These are phyloP conservation scores for Aureobasidium lini DNA, from an alignment of 2,329 filamentous ascomycete genomes.

Conservation along the genomic window DNA sequence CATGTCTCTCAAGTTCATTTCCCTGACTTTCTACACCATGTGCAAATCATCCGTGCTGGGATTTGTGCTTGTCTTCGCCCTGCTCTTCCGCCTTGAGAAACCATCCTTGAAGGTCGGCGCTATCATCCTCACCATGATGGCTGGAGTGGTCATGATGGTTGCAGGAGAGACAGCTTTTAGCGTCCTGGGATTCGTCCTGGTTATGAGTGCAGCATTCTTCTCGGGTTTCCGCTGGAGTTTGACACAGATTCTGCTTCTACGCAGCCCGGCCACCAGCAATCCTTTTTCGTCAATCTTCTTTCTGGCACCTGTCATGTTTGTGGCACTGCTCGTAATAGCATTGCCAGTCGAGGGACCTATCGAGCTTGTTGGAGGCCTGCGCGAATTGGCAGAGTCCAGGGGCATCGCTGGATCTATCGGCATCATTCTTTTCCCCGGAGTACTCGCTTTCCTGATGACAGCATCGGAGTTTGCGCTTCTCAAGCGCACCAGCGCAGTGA, in stretches of 20 bases:
- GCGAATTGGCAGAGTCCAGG: constrained; percentile 56
- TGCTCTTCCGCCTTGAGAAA: constrained; percentile 82
- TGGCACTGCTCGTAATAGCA: constrained; percentile 70
- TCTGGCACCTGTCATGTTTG: constrained; percentile 94
- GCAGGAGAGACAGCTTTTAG: constrained; percentile 89
- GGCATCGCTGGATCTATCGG: constrained; percentile 59
- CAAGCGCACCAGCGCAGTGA: constrained; percentile 91
- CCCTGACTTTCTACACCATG: constrained; percentile 97
- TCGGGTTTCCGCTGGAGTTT: constrained; percentile 96
- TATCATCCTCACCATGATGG: constrained; percentile 87
- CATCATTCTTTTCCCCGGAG: constrained; percentile 81
- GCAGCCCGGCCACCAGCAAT: constrained; percentile 90
- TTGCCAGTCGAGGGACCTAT: constrained; percentile 76
- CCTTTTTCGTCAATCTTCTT: constrained; percentile 97
- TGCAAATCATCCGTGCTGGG: constrained; percentile 95
- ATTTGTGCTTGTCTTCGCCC: constrained; percentile 92
- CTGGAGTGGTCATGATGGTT: constrained; percentile 96
- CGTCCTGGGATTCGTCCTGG: constrained; percentile 75
- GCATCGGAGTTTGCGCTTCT: constrained; percentile 91
- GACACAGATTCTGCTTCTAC: constrained; percentile 91
- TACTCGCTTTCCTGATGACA: constrained; percentile 93
- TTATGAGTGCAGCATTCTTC: constrained; percentile 90
- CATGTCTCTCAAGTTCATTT: constrained; percentile 91
- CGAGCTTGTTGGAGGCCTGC: constrained; percentile 59
- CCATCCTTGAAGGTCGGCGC: constrained; percentile 77